A percentile compares a stretch with the other conserved stretches of the same genome.
Evolutionary conservation across 2,329 filamentous ascomycete genomes (phyloP).

Genomic region (Claviceps digitariae): DNA sequence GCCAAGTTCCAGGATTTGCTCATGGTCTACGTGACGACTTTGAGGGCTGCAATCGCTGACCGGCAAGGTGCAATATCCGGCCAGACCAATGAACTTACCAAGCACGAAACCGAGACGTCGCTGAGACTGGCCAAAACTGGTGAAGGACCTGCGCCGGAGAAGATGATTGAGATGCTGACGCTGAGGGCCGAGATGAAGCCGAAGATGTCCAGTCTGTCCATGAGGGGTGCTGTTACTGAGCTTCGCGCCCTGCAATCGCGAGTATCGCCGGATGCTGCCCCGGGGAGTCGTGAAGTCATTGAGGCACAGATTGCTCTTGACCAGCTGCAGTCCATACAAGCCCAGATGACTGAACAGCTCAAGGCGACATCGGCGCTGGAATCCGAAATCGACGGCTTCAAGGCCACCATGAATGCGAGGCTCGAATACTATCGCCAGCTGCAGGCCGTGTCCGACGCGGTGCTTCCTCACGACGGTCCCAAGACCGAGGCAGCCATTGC

Average conservation of each 20-base stretch:
- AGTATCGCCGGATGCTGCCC: conserved; percentile 16
- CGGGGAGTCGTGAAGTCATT: conserved; percentile 40
- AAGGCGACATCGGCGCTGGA: conserved; percentile 39
- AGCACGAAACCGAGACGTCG: conserved; percentile 55
- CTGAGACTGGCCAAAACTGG: conserved; percentile 45
- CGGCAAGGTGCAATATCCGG: conserved; percentile 66
- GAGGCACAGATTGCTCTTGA: conserved; percentile 53
- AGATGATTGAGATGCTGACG: conserved; percentile 37
- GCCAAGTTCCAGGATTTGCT: conserved; percentile 80
- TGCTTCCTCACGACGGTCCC: conserved; percentile 58
- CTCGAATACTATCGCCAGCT: conserved; percentile 85
- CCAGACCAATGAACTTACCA: conserved; percentile 58
- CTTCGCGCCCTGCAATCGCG: conserved; percentile 48
- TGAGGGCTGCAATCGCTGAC: conserved; percentile 66
- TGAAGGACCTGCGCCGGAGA: conserved; percentile 58
- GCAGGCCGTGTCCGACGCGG: conserved; percentile 80
- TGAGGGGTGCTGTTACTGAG: conserved; percentile 57
- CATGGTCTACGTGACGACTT: conserved; percentile 69
- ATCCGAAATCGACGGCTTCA: conserved; percentile 64
- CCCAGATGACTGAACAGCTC: conserved; percentile 34
- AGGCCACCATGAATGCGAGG: conserved; percentile 66
- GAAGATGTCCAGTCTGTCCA: conserved; percentile 39
- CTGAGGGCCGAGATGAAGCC: conserved; percentile 36
- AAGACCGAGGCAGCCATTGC: conserved; percentile 35
- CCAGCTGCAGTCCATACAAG: conserved; percentile 48